These are phyloP conservation scores for Caloboletus firmus DNA, from an alignment of 1,284 basidiomycete genomes.

Conservation along the genomic window DNA sequence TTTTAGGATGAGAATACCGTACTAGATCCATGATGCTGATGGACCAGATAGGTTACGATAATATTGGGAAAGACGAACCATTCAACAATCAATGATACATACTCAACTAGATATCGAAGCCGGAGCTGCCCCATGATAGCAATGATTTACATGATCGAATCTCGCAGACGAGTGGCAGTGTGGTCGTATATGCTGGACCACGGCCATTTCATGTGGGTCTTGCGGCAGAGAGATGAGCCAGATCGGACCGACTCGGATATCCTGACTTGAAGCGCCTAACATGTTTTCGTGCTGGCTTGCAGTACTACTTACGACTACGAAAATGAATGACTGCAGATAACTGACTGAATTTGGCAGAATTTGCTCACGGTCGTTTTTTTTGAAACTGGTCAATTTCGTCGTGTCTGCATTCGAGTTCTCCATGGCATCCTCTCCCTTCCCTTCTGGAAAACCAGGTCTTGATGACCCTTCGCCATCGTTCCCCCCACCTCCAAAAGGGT, in stretches of 20 bases:
- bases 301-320: no score
- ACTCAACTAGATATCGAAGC: background rate
- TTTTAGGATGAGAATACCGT: background rate
- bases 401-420: constrained; percentile 12
- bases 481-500: constrained; percentile 13
- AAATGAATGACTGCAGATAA: no score
- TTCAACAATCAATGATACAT: no score
- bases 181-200: no score
- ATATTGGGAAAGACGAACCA: no score
- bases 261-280: no score
- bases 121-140: background rate
- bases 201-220: no score
- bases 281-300: no score
- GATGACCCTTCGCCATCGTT: constrained; percentile 36
- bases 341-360: constrained; percentile 16
- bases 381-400: constrained; percentile 21
- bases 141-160: background rate
- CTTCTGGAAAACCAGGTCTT: constrained; percentile 39
- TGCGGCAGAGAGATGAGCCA: background rate
- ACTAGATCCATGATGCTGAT: no score
- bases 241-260: background rate
- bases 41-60: no score
- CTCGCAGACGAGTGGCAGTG: no score
- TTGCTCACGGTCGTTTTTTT: constrained; percentile 42
- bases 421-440: constrained; percentile 45